Base-by-base conservation (phyloP, 78 protist genomes). In the Polysphondylium violaceum region DNA sequence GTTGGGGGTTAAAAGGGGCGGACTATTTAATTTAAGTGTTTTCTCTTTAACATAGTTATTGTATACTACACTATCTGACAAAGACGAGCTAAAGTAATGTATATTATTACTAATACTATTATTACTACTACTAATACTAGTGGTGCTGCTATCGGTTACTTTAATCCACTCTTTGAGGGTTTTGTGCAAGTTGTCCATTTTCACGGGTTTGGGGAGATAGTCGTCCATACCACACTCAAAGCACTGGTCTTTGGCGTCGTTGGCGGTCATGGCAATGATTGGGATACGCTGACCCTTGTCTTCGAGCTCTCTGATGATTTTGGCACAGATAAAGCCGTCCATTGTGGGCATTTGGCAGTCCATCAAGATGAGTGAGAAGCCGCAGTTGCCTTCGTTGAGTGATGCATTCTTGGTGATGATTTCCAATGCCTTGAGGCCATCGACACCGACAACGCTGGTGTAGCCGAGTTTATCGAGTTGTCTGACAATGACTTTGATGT, bases 311-410 rank as follows among this genome's bases (percentile, higher is more conserved):
- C 97, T 63, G 17, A 95, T 85, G 6, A 53, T 51, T n/a, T n/a
- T 27, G 8, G 95, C 75, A 29, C 96, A 94, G 5, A 55, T 74
- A 58, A 88, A 91, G 6, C 97, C 97, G 41, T 87, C 95, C 93
- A 95, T 93, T 38, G 64, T 87, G 16, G 97, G 97, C 97, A 95
- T 95, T 50, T 95, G 95, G 58, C 87, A 75, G 67, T 95, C 97
- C 95, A 95, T 89, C 14, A 95, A 74, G 0, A 95, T 81, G 25
- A 95, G 33, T 23, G 74, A 50, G 51, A 88, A 61, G n/a, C 38
- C 53, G 4, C 40, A 44, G 5, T 40, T 58, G 23, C 79, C 73
- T 1, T 29, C n/a, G 58, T 60, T 73, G 47, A 64, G n/a, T n/a
- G n/a, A n/a, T n/a, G n/a, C n/a, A n/a, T n/a, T n/a, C n/a, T n/a